Conservation (phyloP, 148 eudicot species). For the Rhododendron griersonianum region DNA sequence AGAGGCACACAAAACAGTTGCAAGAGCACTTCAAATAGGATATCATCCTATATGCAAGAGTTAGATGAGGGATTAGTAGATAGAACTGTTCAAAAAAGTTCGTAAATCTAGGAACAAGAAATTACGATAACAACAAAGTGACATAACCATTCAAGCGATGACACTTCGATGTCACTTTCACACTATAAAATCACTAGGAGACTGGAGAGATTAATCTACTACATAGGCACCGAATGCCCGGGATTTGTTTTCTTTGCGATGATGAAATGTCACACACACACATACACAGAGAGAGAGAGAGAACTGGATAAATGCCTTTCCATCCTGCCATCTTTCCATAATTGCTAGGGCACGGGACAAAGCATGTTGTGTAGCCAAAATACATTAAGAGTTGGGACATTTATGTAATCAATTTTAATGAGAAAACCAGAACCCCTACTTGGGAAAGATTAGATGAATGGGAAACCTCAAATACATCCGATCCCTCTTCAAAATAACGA, state of each 20-base stretch:
- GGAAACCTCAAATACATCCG: background rate
- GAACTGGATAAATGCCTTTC: background rate
- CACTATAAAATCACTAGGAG: background rate
- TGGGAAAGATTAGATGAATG: background rate
- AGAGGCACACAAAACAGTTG: constrained; percentile 45
- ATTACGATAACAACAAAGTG: background rate
- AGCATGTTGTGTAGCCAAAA: background rate
- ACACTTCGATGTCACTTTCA: background rate
- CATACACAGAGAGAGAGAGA: too few species aligned
- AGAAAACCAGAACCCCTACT: background rate
- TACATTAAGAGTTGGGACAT: background rate
- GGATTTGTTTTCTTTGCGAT: background rate
- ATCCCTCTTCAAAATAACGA: too few species aligned
- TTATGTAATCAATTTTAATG: background rate
- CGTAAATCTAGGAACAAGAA: background rate
- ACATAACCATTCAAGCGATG: background rate
- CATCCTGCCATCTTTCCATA: background rate
- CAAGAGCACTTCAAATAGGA: constrained; percentile 81
- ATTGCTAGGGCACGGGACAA: background rate
- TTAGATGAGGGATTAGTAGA: constrained; percentile 15
- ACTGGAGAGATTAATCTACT: background rate
- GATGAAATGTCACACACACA: background rate
- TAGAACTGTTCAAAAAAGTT: constrained; percentile 2
- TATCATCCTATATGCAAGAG: constrained; percentile 56
- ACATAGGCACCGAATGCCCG: background rate